Evolutionary conservation across 169 alveolate genomes (phyloP).

Genomic region (Plasmodium gallinaceum): DNA sequence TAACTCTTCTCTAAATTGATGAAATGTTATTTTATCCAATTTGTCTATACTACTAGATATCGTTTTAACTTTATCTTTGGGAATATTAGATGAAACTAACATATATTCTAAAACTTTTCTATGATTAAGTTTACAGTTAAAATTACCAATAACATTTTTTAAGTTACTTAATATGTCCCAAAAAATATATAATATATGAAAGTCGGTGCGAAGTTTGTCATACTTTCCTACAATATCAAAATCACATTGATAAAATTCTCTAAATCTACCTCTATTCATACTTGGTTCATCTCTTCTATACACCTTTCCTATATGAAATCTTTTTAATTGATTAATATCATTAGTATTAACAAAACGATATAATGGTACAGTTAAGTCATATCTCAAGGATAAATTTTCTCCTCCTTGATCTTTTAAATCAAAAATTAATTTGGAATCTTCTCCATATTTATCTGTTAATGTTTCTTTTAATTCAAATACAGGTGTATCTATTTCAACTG

Average conservation of each 20-base stretch:
- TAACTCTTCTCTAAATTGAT: conserved; percentile 92
- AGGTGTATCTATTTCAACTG: conserved; percentile 98
- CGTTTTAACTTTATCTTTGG: conserved; percentile 89
- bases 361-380: conserved; percentile 98
- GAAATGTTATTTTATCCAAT: conserved; percentile 97
- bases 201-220: conserved; percentile 94
- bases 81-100: conserved; percentile 92
- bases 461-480: conserved; percentile 97
- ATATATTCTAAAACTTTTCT: conserved; percentile 94
- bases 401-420: conserved; percentile 98
- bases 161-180: conserved; percentile 89
- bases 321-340: conserved; percentile 90
- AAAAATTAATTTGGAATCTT: conserved; percentile 95
- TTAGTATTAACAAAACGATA: conserved; percentile 95
- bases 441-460: conserved; percentile 96
- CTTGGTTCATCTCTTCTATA: conserved; percentile 98
- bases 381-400: conserved; percentile 95
- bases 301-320: conserved; percentile 97
- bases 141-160: conserved; percentile 87
- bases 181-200: conserved; percentile 94
- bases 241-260: conserved; percentile 98
- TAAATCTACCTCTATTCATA: conserved; percentile 95
- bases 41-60: conserved; percentile 96
- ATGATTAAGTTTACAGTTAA: conserved; percentile 93
- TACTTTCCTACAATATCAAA: conserved; percentile 96